These are phyloP conservation scores for Schizosaccharomyces osmophilus DNA, from an alignment of 805 yeast species.

Conservation along the genomic window DNA sequence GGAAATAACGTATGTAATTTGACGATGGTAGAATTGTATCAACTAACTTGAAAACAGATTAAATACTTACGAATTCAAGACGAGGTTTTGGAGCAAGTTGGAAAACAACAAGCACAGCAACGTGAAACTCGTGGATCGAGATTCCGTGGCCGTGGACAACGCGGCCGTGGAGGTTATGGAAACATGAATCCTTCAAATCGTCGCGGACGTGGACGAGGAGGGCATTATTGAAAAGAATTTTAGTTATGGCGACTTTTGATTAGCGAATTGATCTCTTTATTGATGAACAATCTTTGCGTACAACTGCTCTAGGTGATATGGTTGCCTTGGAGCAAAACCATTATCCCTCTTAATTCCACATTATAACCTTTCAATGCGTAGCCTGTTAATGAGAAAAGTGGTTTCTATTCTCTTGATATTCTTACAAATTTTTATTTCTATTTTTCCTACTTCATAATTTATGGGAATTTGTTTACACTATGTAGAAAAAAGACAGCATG, in stretches of 20 bases:
- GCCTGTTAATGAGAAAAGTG: too few species aligned
- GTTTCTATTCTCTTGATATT: too few species aligned
- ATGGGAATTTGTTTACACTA: too few species aligned
- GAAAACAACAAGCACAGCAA: neutral
- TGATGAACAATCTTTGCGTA: too few species aligned
- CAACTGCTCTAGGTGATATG: too few species aligned
- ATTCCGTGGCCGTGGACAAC: neutral
- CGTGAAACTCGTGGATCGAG: neutral
- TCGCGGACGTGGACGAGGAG: neutral
- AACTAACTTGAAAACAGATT: conserved; percentile 9
- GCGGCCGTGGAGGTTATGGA: conserved; percentile 1
- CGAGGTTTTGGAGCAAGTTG: conserved; percentile 5
- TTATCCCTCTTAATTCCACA: too few species aligned
- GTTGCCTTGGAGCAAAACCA: too few species aligned
- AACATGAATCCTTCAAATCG: neutral
- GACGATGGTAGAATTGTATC: conserved; percentile 2
- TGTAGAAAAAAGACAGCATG: too few species aligned
- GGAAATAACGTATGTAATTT: conserved; percentile 40
- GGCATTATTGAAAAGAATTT: neutral
- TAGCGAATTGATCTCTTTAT: neutral
- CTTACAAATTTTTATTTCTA: too few species aligned
- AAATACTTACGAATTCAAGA: conserved; percentile 21
- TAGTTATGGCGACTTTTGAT: neutral
- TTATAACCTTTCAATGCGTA: too few species aligned
- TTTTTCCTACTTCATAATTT: too few species aligned